A percentile compares a stretch with the other conserved stretches of the same genome.
phyloP scores from a whole-genome alignment of 2,329 filamentous ascomycete genomes.

The Bipolaris cookei region DNA sequence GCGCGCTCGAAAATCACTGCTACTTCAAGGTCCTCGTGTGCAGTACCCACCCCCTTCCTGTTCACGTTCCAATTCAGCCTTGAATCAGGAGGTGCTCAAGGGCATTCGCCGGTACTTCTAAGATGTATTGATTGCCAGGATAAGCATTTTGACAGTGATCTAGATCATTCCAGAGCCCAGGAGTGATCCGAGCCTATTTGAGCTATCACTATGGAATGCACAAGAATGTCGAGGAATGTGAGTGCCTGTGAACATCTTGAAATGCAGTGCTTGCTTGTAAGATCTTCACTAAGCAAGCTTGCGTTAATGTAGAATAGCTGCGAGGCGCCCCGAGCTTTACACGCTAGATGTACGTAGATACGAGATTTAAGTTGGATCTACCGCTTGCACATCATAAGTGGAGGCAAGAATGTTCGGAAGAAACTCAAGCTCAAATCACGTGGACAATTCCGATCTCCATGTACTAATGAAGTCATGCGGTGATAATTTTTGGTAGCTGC shows the following conservation, averaged over 20 bases:
- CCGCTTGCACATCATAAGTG: neutral
- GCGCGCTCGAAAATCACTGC: slow-evolving; percentile 59
- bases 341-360: slow-evolving; percentile 18
- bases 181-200: slow-evolving; percentile 21
- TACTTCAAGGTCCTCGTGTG: slow-evolving; percentile 50
- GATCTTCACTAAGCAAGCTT: slow-evolving; percentile 6
- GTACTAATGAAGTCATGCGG: slow-evolving; percentile 55
- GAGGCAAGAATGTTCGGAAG: slow-evolving; percentile 23
- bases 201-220: slow-evolving; percentile 10
- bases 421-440: slow-evolving; percentile 23
- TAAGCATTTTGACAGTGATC: slow-evolving; percentile 21
- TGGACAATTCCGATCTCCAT: slow-evolving; percentile 44
- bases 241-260: slow-evolving; percentile 28
- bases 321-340: slow-evolving; percentile 13
- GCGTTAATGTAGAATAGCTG: slow-evolving; percentile 24
- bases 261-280: neutral
- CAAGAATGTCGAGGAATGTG: slow-evolving; percentile 29
- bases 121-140: slow-evolving; percentile 27
- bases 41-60: slow-evolving; percentile 22
- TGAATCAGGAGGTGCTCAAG: slow-evolving; percentile 37
- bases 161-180: slow-evolving; percentile 31
- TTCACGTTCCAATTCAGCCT: slow-evolving; percentile 37
- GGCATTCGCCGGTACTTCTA: slow-evolving; percentile 12
- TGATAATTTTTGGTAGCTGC: slow-evolving; percentile 35
- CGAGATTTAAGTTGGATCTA: neutral